Base-by-base conservation (phyloP, 2,329 filamentous ascomycete species). In the Colletotrichum sp. region DNA sequence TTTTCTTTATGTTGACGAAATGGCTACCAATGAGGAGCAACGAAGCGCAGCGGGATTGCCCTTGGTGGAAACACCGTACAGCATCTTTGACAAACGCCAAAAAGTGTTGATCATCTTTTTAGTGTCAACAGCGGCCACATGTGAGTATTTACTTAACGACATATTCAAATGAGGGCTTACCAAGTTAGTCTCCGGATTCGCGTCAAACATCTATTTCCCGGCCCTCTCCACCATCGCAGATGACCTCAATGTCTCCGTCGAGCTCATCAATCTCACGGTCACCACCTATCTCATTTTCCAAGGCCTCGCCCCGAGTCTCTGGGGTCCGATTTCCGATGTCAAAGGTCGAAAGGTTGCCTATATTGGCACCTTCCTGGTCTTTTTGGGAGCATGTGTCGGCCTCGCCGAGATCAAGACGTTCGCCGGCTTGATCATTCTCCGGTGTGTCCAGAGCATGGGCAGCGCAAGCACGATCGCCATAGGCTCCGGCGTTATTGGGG, bases 401-500 rank as follows among this genome's bases (percentile, higher is more conserved):
- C 82, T 91, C 3, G 87, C 85, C 7, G 78, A 89, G 26, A 84
- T 88, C 66, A 84, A 82, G 9, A 86, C 82, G 75, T 90, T 87
- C 76, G 82, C 83, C 0, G 84, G 87, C 0, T 81, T 92, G 13
- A 75, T 92, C 13, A 81, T 90, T 2, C 80, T 92, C 15, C 83
- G 90, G 12, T 87, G 87, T 77, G 74, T 92, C 6, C 90, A 92
- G 76, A 89, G 86, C 61, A 83, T 86, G 0, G 90, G 91, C 0
- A 89, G 87, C 75, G 89, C 87, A 43, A 89, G 89, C 8, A 92
- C 90, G 0, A 86, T 92, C 30, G 88, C 92, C 0, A 84, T 94
- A 18, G 81, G 82, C 7, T 79, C 80, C 3, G 92, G 88, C 0
- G 88, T 93, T 1, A 87, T 93, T 6, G 89, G 88, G 2, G 92